phyloP scores from a whole-genome alignment of 805 yeast genomes.

The Lachancea sp. region DNA sequence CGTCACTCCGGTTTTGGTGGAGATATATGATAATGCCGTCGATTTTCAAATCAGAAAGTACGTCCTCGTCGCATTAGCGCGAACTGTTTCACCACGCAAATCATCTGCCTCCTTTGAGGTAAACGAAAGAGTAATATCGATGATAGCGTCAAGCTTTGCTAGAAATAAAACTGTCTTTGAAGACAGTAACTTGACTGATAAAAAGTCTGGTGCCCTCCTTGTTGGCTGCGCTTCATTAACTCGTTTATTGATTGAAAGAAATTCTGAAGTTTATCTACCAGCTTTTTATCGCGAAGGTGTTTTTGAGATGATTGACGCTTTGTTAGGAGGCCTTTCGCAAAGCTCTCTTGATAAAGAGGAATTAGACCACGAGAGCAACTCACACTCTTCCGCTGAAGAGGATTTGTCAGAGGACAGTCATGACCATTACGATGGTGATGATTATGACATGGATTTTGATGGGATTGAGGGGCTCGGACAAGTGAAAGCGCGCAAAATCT shows the following conservation, averaged over 20 bases:
- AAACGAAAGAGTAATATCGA: conserved; percentile 36
- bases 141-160: conserved; percentile 57
- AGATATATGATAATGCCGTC: conserved; percentile 66
- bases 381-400: conserved; percentile 10
- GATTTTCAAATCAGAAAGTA: conserved; percentile 57
- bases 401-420: conserved; percentile 21
- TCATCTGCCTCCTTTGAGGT: conserved; percentile 31
- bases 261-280: conserved; percentile 39
- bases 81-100: conserved; percentile 42
- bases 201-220: conserved; percentile 38
- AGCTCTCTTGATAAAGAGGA: not conserved
- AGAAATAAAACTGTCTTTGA: conserved; percentile 39
- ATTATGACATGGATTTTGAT: conserved; percentile 23
- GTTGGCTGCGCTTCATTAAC: conserved; percentile 48
- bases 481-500: conserved; percentile 21
- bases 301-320: conserved; percentile 12
- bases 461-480: conserved; percentile 31
- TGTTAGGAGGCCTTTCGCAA: not conserved
- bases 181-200: conserved; percentile 15
- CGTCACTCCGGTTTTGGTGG: conserved; percentile 48
- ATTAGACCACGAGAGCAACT: not conserved
- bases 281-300: conserved; percentile 65
- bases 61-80: conserved; percentile 46
- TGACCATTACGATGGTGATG: conserved; percentile 24
- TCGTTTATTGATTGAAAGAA: conserved; percentile 37